Evolutionary conservation across 208 protist species (phyloP), one percentile per base, ranked within the genome.

Genomic region (Trypanosoma caninum): DNA sequence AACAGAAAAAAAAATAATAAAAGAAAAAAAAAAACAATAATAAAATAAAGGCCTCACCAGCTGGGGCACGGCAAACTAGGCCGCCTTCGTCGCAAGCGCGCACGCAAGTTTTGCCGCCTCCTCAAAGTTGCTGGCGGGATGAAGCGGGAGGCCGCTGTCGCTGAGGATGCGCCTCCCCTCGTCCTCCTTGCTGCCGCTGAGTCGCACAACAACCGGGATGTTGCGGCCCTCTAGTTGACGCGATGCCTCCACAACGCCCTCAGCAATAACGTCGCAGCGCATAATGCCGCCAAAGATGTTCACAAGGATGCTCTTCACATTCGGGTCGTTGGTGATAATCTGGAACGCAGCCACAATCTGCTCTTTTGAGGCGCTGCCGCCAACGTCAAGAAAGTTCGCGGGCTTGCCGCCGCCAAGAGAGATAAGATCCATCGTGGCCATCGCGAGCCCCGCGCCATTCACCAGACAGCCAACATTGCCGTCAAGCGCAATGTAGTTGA

Each of bases 221-320:
- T 82, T 79, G 16, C 97, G 63, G 22, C 56, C 59, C 51, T 96
- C 79, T 35, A 98, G 71, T 46, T 84, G 72, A 50, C 87, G 81
- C 55, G 69, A 81, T 33, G 95, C 97, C 50, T 82, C 86, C 35
- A 99, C 95, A 38, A 99, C 84, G 59, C 98, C 98, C 67, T 94
- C 44, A 27, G 98, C 98, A 66, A 99, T 99, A 40, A 98, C 76
- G 75, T 99, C 98, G 80, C 98, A 99, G 61, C 96, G 94, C 89
- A 99, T 98, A 84, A 99, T 99, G 59, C 98, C 98, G 37, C 98
- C 98, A 61, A 99, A 99, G 83, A 99, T 99, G 76, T 99, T 99
- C 35, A 99, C 97, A 45, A 99, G 85, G 63, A 99, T 99, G 65
- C 89, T 89, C 78, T 92, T 91, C 42, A 97, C 95, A 38, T 94